phyloP scores from a whole-genome alignment of 805 yeast genomes.

The Saturnispora mendoncae region DNA sequence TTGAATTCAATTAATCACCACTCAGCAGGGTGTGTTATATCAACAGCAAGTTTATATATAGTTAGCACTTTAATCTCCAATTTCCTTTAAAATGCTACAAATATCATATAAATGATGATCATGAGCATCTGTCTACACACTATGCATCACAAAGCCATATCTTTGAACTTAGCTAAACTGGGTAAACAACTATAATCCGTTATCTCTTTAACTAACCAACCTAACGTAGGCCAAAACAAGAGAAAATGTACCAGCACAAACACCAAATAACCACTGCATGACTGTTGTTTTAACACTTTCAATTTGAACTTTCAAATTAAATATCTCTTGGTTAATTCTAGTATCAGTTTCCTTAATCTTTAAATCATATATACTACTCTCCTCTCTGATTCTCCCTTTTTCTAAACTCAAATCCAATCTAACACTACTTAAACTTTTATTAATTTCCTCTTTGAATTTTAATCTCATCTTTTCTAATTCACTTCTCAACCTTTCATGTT shows the following conservation, averaged over 20 bases:
- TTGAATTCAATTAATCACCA: too few relatives aligned
- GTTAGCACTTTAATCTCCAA: too few relatives aligned
- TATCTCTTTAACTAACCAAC: conserved; percentile 30
- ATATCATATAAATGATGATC: too few relatives aligned
- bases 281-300: conserved; percentile 94
- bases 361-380: conserved; percentile 83
- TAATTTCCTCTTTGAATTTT: conserved; percentile 80
- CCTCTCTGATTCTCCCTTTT: conserved; percentile 93
- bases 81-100: too few relatives aligned
- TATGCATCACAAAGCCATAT: too few relatives aligned
- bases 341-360: conserved; percentile 93
- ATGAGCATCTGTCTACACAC: too few relatives aligned
- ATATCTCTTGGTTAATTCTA: conserved; percentile 88
- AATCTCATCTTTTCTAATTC: conserved; percentile 83
- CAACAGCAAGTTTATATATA: too few relatives aligned
- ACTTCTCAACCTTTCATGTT: conserved; percentile 74
- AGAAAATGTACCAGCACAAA: conserved; percentile 96
- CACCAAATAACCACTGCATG: conserved; percentile 97
- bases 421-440: conserved; percentile 83
- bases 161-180: too few relatives aligned
- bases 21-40: too few relatives aligned
- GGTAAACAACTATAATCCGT: not conserved
- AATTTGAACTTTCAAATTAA: conserved; percentile 90
- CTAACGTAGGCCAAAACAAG: conserved; percentile 86
- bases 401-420: conserved; percentile 85